phyloP scores from a whole-genome alignment of 1,284 basidiomycete genomes.

The Quambalaria eucalypti region DNA sequence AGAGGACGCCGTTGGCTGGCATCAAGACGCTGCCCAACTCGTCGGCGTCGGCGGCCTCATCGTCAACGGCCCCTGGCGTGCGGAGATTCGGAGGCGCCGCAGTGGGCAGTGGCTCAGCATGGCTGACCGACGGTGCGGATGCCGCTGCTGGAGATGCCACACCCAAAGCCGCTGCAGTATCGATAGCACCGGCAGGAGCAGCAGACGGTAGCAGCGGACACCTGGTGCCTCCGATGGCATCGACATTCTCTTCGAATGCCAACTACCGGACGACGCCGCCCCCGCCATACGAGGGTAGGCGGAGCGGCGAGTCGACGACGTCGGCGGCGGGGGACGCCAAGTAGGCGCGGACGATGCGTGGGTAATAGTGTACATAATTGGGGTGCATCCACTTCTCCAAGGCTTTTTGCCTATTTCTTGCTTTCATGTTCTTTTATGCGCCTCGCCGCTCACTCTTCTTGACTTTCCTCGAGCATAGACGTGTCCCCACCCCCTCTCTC shows the following conservation, averaged over 20 bases:
- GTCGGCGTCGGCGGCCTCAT: not conserved
- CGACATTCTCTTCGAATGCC: too few species aligned
- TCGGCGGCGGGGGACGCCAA: not conserved
- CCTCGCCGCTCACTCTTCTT: not conserved
- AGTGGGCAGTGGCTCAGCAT: not conserved
- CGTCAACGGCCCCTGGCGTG: not conserved
- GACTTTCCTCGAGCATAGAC: slow-evolving; percentile 28
- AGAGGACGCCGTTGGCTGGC: not conserved
- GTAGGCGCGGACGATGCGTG: not conserved
- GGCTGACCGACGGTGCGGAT: not conserved
- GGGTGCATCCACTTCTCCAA: not conserved
- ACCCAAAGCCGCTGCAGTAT: not conserved
- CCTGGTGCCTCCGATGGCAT: not conserved
- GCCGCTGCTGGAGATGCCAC: not conserved
- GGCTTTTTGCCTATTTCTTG: not conserved
- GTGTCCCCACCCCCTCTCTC: slow-evolving; percentile 54
- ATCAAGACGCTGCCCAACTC: too few species aligned
- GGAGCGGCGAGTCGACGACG: not conserved
- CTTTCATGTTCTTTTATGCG: not conserved
- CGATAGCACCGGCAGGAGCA: not conserved
- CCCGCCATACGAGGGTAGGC: too few species aligned
- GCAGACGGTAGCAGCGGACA: not conserved
- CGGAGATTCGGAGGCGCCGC: not conserved
- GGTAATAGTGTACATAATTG: not conserved
- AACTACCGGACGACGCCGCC: too few species aligned